These are phyloP conservation scores for Sporothrix brasiliensis DNA, from an alignment of 2,329 filamentous ascomycete species.

Conservation along the genomic window DNA sequence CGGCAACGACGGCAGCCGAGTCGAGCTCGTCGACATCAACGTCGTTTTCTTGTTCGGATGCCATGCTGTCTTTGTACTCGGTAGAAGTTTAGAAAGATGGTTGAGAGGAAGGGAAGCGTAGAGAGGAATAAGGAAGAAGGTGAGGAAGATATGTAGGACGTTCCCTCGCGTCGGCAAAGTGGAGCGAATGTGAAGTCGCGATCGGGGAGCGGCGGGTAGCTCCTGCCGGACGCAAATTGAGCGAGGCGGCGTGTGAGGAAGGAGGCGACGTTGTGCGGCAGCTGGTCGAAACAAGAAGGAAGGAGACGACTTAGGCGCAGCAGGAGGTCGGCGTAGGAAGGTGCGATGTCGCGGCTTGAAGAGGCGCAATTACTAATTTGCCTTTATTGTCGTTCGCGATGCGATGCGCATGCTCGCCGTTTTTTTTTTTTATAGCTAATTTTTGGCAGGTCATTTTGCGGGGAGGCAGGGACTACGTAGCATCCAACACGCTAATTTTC, in stretches of 20 bases:
- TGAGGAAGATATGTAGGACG: not conserved
- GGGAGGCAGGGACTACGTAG: not conserved
- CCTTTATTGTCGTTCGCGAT: conserved; percentile 14
- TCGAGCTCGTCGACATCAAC: conserved; percentile 40
- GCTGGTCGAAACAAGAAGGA: not conserved
- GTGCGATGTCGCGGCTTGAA: not conserved
- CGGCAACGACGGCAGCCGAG: conserved; percentile 62
- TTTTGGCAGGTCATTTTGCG: not conserved
- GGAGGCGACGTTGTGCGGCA: not conserved
- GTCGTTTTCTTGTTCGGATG: conserved; percentile 7
- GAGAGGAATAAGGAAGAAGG: not conserved
- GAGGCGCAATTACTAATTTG: not conserved
- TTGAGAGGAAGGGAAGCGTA: not conserved
- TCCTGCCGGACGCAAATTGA: not conserved
- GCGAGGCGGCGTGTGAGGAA: not conserved
- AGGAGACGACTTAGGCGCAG: not conserved
- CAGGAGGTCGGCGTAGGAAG: not conserved
- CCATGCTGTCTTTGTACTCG: not conserved
- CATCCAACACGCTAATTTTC: not conserved
- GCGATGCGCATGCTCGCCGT: conserved; percentile 14
- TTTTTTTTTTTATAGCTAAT: not conserved
- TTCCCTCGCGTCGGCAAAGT: not conserved
- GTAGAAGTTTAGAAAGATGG: not conserved
- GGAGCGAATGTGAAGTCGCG: not conserved
- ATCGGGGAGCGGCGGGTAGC: not conserved